These are phyloP conservation scores for Cinnamomum chago DNA, from an alignment of 164 flowering plant species.

Conservation along the genomic window DNA sequence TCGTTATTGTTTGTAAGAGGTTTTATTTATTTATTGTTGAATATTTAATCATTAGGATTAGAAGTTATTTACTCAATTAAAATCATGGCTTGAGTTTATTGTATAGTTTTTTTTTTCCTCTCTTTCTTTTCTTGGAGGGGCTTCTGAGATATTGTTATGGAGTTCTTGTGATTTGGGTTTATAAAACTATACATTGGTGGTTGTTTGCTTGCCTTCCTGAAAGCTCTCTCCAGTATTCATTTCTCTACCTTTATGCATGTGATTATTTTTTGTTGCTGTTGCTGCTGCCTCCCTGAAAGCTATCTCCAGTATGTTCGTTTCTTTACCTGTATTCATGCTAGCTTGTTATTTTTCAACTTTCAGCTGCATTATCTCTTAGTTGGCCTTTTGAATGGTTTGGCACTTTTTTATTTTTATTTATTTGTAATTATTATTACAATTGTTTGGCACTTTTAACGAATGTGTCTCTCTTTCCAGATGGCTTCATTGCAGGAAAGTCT, in stretches of 20 bases:
- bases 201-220: neutral
- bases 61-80: too few species aligned
- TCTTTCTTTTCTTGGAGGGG: too few species aligned
- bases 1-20: too few species aligned
- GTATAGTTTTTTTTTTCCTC: too few species aligned
- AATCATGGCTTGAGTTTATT: too few species aligned
- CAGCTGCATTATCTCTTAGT: neutral
- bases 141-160: too few species aligned
- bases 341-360: neutral
- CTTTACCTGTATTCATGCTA: neutral
- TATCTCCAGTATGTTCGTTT: neutral
- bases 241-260: neutral
- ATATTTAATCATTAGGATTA: too few species aligned
- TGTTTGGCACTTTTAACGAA: neutral
- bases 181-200: too few species aligned
- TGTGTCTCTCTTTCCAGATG: slow-evolving; percentile 1
- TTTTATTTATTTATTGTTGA: too few species aligned
- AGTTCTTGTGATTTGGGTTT: too few species aligned
- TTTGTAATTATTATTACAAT: too few species aligned
- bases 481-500: slow-evolving; percentile 39
- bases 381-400: neutral
- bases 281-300: neutral
- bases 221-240: neutral
- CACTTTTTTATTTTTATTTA: neutral
- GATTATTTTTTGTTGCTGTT: too few species aligned